Conservation (phyloP, 495 filamentous ascomycete genomes). For the Neurospora pannonica region DNA sequence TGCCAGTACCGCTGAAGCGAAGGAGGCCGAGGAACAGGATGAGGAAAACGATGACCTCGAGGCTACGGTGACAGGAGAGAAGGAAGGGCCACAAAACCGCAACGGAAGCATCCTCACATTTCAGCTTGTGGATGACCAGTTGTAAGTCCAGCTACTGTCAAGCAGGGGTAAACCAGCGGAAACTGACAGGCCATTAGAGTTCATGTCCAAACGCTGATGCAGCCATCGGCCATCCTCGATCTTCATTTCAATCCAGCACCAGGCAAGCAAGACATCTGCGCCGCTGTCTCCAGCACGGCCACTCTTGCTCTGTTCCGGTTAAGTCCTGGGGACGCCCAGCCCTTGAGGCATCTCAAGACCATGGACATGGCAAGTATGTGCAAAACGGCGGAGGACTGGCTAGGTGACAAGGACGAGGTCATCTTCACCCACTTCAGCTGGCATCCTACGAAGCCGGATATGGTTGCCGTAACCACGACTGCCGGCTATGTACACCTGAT, state of each 20-base stretch:
- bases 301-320: slow-evolving; percentile 54
- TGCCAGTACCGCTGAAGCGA: neutral
- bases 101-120: slow-evolving; percentile 67
- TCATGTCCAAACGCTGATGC: slow-evolving; percentile 39
- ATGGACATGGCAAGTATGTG: slow-evolving; percentile 17
- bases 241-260: slow-evolving; percentile 62
- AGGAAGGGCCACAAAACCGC: slow-evolving; percentile 43
- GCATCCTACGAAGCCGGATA: slow-evolving; percentile 42
- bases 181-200: slow-evolving; percentile 19
- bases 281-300: slow-evolving; percentile 65
- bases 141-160: slow-evolving; percentile 39
- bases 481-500: slow-evolving; percentile 51
- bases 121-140: slow-evolving; percentile 32
- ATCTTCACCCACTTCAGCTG: slow-evolving; percentile 66
- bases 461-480: slow-evolving; percentile 60
- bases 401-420: slow-evolving; percentile 23
- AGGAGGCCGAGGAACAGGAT: slow-evolving; percentile 19
- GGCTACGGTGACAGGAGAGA: slow-evolving; percentile 3
- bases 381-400: slow-evolving; percentile 2
- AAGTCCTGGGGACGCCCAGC: slow-evolving; percentile 11
- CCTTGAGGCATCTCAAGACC: slow-evolving; percentile 23
- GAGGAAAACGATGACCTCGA: slow-evolving; percentile 21
- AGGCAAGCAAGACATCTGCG: slow-evolving; percentile 43
- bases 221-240: slow-evolving; percentile 71
- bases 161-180: slow-evolving; percentile 7